Evolutionary conservation across 176 grass and related monocot species (phyloP), one percentile per base, ranked within the genome.

Genomic region (Eleusine indica): DNA sequence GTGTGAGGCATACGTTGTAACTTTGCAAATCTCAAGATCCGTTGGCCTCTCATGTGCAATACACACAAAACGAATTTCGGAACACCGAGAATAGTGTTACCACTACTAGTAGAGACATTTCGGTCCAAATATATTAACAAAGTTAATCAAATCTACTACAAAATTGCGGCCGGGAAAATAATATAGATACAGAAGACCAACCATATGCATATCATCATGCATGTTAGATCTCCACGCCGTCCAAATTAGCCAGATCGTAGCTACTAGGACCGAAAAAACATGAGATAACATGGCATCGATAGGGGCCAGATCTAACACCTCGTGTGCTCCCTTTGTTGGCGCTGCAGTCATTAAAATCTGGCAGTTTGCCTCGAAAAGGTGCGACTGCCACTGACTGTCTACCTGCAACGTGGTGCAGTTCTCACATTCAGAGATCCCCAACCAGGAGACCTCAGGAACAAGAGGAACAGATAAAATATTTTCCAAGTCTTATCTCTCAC

Each of bases 301-400:
- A 67, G 68, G 15, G 35, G 44, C 44, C 84, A 74, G 77, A 68
- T 86, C 77, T 80, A 80, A 43, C 43, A 74, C 69, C 68, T 80
- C 69, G 69, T 86, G 84, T 44, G 58, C 76, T 80, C 49, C 58
- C 68, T 73, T 66, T 58, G 52, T 54, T 80, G 57, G 58, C 29
- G 77, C 69, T 80, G 58, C 29, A 70, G 54, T 61, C 76, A 74
- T 66, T 74, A 35, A 80, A 53, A 86, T 57, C 47, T 43, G 47
- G 77, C 69, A 74, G 47, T 74, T n/a, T 80, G 77, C 84, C 76
- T 80, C 77, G 77, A 57, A 74, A 86, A 86, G 38, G 70, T 86
- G 35, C 58, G 35, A 74, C 84, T 86, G 7, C 60, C 58, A 67
- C 68, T 73, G 75, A 79, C 56, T 32, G n/a, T 74, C 56, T 16